Base-by-base conservation (phyloP, 805 yeast species). In the Myxozyma udenii region DNA sequence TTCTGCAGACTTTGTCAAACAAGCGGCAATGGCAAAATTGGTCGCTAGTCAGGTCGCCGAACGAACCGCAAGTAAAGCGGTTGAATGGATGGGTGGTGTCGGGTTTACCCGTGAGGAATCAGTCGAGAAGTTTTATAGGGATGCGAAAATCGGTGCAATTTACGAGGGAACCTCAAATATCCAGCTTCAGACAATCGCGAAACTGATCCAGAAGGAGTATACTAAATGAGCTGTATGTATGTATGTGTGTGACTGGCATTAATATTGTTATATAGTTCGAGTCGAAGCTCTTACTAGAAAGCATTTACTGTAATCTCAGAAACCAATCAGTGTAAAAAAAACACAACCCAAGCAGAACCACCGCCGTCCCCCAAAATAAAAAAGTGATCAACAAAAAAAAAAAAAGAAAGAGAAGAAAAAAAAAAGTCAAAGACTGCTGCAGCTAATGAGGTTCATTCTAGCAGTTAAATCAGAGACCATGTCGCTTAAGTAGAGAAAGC, bases 61-160 rank as follows among this genome's bases (percentile, higher is more conserved):
- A 44, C 62, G 62, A 46, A 66, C 72, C 2, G 64, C 76, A 21
- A 67, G 73, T 7, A 61, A 64, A 49, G 76, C 76, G 14, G 72
- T 72, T 23, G 76, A 72, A 53, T 74, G 76, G 72, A 71, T 73
- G 75, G 76, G 76, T 23, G 76, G 76, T 19, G 74, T 73, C 19
- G 76, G 76, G 16, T 72, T 72, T 63, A 72, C 76, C 22, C 64
- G 76, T 46, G 76, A 73, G 26, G 74, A 71, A 51, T 51, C 60
- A 4, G 63, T 70, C 24, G 76, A 72, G 63, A 72, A 73, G 67
- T 73, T 68, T 62, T 72, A 64, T 61, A 64, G 76, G 26, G 76
- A 72, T 54, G 62, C 76, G 22, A 72, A 72, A 69, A 72, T 72
- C 50, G 76, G 76, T 23, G 65, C 75, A 5, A 72, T 72, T 41